Evolutionary conservation across 306 rosid genomes (phyloP), one percentile per base, ranked within the genome.

Genomic region (Medicago lupulina): DNA sequence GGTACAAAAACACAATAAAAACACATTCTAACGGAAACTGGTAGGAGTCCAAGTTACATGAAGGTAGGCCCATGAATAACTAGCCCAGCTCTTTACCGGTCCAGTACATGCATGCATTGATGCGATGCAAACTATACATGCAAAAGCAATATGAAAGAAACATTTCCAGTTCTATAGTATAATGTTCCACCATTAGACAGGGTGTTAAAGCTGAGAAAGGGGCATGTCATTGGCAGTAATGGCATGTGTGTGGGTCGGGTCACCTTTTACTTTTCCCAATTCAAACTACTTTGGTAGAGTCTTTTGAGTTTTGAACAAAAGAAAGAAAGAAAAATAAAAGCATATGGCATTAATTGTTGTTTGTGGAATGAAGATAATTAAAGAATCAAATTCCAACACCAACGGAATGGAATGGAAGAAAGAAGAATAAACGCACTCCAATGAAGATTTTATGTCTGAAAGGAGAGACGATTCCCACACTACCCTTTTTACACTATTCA

Each of bases 381-480:
- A 34, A 67, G 90, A 87, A 86, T 84, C 84, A 87, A 79, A 84
- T 85, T 77, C 86, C 78, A 84, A 57, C 9, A 57, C 47, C 70
- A 80, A 74, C 61, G 61, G 76, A 77, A 74, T 77, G 80, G 71
- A 77, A 80, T 77, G 80, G 80, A 70, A 83, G 86, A 83, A 88
- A 85, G 85, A 83, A 86, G 84, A 81, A 88, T 85, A 83, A 85
- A 79, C 93, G 87, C 84, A 85, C 87, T 84, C 92, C 97, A 81
- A 91, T 76, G 73, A 87, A 82, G 97, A 91, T 89, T 78, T 80
- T 66, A 79, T 70, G 74, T 40, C 83, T 28, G 25, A 36, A 9
- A 5, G 67, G 7, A 69, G 76, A 71, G 72, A 61, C 77, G 76
- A 75, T 86, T 85, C 85, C 84, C 82, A 77, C 47, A 36, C n/a